phyloP scores from a whole-genome alignment of 495 filamentous ascomycete species.

The Aspergillus incahuasiensis region DNA sequence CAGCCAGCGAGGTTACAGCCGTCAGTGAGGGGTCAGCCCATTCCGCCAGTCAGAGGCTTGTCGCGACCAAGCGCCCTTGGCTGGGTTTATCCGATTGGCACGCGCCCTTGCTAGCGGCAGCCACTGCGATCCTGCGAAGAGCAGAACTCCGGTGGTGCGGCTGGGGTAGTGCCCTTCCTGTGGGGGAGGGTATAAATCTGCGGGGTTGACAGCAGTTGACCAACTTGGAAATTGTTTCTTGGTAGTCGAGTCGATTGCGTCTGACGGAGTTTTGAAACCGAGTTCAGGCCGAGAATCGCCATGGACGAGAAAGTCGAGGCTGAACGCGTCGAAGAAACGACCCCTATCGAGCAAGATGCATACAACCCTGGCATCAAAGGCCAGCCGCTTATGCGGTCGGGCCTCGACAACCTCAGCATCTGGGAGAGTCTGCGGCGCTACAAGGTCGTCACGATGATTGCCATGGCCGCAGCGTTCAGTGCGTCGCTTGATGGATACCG shows the following conservation, averaged over 20 bases:
- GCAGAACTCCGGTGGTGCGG: background rate
- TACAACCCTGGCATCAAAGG: background rate
- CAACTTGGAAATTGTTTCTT: no score
- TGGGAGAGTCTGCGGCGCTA: conserved; percentile 3
- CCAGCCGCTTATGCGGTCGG: conserved; percentile 5
- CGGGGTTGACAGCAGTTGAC: background rate
- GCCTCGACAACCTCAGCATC: conserved; percentile 1
- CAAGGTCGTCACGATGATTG: conserved; percentile 3
- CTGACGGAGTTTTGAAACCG: background rate
- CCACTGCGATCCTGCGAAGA: background rate
- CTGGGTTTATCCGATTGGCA: background rate
- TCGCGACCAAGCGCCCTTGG: background rate
- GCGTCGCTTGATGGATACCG: conserved; percentile 40
- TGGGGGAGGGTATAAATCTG: background rate
- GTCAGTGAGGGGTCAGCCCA: background rate
- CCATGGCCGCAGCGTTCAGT: conserved; percentile 30
- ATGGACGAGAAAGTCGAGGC: background rate
- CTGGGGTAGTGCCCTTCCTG: background rate
- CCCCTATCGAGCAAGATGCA: background rate
- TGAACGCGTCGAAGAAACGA: background rate
- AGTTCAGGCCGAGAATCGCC: background rate
- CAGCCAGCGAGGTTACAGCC: background rate
- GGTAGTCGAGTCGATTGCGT: no score
- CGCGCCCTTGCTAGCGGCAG: background rate
- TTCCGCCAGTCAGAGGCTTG: background rate